phyloP scores from a whole-genome alignment of 2,329 filamentous ascomycete genomes.

The Fonsecaea pugnacius region DNA sequence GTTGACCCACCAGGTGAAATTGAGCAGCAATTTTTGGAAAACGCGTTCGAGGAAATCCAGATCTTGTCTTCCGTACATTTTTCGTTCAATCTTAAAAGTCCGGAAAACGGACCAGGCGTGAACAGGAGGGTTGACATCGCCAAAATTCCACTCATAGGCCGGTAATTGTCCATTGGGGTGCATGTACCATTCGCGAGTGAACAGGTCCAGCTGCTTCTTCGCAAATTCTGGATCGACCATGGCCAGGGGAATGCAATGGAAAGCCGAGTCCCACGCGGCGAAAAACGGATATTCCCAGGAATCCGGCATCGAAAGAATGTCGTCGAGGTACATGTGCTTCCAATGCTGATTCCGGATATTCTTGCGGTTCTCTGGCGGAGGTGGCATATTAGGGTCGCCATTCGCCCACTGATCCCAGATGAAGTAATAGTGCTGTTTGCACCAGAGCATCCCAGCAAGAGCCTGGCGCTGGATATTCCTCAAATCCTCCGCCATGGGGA shows the following conservation, averaged over 20 bases:
- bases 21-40: conserved; percentile 92
- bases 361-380: conserved; percentile 80
- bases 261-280: conserved; percentile 94
- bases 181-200: conserved; percentile 98
- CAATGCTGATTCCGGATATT: conserved; percentile 83
- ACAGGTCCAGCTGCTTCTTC: conserved; percentile 95
- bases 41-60: conserved; percentile 94
- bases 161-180: conserved; percentile 95
- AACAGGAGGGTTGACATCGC: conserved; percentile 94
- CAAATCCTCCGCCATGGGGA: conserved; percentile 91
- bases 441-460: conserved; percentile 97
- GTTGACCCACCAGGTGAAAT: conserved; percentile 99
- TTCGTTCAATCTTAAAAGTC: conserved; percentile 97
- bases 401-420: conserved; percentile 98
- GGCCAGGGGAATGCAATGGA: conserved; percentile 92
- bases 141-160: conserved; percentile 96
- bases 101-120: conserved; percentile 96
- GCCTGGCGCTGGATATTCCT: conserved; percentile 95
- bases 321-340: conserved; percentile 94
- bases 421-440: conserved; percentile 95
- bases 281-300: conserved; percentile 99
- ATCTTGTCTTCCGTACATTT: conserved; percentile 93
- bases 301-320: conserved; percentile 96
- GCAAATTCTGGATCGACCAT: conserved; percentile 99
- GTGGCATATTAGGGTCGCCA: conserved; percentile 84